Conservation (phyloP, 441 rosid species). For the Croton setiger region DNA sequence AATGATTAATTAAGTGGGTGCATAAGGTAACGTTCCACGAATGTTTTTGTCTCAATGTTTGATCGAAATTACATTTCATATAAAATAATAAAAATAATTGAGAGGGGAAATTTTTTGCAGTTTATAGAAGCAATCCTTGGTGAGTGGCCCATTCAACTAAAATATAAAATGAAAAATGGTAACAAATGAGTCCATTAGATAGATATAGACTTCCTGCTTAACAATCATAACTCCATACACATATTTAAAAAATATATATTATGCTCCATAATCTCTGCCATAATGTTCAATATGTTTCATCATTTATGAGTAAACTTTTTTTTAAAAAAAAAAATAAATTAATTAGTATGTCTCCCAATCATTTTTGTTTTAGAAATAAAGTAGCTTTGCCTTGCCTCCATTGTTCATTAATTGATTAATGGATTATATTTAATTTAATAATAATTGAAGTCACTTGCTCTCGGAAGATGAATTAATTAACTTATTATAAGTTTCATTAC, state of each 20-base stretch:
- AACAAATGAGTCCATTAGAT: background rate
- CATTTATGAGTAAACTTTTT: constrained; percentile 17
- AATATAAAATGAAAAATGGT: background rate
- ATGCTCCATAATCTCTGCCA: constrained; percentile 8
- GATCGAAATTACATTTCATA: too few relatives aligned
- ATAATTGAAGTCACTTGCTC: background rate
- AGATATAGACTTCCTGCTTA: background rate
- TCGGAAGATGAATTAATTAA: background rate
- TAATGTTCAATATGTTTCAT: constrained; percentile 18
- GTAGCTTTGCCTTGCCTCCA: background rate
- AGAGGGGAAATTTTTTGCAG: too few relatives aligned
- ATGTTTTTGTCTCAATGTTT: too few relatives aligned
- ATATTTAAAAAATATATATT: background rate
- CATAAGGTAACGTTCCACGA: too few relatives aligned
- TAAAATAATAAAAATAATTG: too few relatives aligned
- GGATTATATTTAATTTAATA: too few relatives aligned
- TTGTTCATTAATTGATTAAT: constrained; percentile 2
- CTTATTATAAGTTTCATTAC: background rate
- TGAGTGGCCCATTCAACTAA: background rate
- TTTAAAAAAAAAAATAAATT: background rate
- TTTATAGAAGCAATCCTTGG: background rate
- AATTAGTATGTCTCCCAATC: constrained; percentile 13
- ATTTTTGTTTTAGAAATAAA: constrained; percentile 17
- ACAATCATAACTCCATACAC: constrained; percentile 13
- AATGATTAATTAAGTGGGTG: too few relatives aligned